These are phyloP conservation scores for Pseudotsuga menziesii DNA, from an alignment of 75 land plant genomes.

Conservation along the genomic window DNA sequence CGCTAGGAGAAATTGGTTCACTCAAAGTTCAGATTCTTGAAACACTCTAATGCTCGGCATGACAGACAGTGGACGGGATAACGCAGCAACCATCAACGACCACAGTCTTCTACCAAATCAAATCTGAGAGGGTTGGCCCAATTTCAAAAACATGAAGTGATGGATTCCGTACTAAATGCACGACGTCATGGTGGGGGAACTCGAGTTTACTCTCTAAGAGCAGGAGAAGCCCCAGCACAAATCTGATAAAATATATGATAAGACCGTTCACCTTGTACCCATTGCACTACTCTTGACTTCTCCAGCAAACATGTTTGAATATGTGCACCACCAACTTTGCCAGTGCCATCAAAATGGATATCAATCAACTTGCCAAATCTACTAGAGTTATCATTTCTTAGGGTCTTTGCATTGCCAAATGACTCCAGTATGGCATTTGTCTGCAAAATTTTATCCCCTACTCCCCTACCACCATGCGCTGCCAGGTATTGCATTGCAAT, in stretches of 20 bases:
- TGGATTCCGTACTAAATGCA: too few species aligned
- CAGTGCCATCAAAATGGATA: slow-evolving; percentile 78
- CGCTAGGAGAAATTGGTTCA: too few species aligned
- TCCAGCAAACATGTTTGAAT: slow-evolving; percentile 90
- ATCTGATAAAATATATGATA: slow-evolving; percentile 99
- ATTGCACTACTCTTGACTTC: slow-evolving; percentile 98
- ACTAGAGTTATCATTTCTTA: slow-evolving; percentile 81
- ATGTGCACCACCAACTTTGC: slow-evolving; percentile 90
- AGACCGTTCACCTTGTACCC: slow-evolving; percentile 81
- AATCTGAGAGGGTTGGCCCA: too few species aligned
- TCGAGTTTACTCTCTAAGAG: slow-evolving; percentile 67
- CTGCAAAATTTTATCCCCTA: slow-evolving; percentile 68
- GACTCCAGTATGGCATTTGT: slow-evolving; percentile 83
- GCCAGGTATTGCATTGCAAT: slow-evolving; percentile 91
- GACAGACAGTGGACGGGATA: too few species aligned
- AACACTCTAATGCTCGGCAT: too few species aligned
- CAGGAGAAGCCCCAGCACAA: slow-evolving; percentile 88
- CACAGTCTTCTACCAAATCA: too few species aligned
- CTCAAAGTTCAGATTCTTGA: too few species aligned
- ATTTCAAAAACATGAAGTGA: too few species aligned
- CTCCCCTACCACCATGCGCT: slow-evolving; percentile 73
- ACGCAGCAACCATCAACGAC: too few species aligned
- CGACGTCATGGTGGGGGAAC: too few species aligned
- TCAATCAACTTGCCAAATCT: slow-evolving; percentile 98
- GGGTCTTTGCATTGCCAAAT: slow-evolving; percentile 92